Base-by-base conservation (phyloP, 305 asterid genomes). In the Fraxinus paxiana region DNA sequence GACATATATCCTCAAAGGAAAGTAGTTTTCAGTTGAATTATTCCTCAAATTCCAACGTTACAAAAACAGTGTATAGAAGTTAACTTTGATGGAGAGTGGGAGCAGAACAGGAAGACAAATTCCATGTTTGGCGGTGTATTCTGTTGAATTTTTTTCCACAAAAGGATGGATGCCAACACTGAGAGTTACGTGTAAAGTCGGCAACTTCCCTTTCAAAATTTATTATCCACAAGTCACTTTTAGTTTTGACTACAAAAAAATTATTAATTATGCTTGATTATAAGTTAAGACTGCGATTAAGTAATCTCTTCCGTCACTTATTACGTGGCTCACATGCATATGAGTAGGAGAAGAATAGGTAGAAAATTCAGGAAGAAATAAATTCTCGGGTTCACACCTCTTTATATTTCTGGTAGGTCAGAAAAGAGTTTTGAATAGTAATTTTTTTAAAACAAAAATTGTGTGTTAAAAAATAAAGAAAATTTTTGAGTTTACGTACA, bases 121-220 rank as follows among this genome's bases (percentile, higher is more conserved):
- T 77, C 85, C 77, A 8, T 70, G 38, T 54, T 24, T 34, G 48
- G 48, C 71, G 37, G 17, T 18, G 75, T 33, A 10, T 76, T 76
- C 54, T 43, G 28, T 22, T 78, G 80, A 63, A 59, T 35, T 26
- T 80, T 79, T 9, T 7, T 26, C 8, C 30, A 26, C 15, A 20
- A 41, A 76, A 43, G 28, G 28, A 41, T 9, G 63, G 13, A 75
- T 46, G 24, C 30, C 65, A 17, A 38, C 18, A 9, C 38, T 22
- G 56, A 71, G 79, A 59, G 82, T 77, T 80, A 69, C 86, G 85
- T 59, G 67, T 61, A 78, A 83, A 83, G 83, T 81, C 38, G 82
- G 84, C 34, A 76, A 28, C 84, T 81, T 37, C 38, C 59, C 28
- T 81, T 81, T 77, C 35, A 2, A 24, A 12, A 37, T 26, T 65